Evolutionary conservation across 805 yeast genomes (phyloP).

Genomic region (Wickerhamiella allomyrinae): DNA sequence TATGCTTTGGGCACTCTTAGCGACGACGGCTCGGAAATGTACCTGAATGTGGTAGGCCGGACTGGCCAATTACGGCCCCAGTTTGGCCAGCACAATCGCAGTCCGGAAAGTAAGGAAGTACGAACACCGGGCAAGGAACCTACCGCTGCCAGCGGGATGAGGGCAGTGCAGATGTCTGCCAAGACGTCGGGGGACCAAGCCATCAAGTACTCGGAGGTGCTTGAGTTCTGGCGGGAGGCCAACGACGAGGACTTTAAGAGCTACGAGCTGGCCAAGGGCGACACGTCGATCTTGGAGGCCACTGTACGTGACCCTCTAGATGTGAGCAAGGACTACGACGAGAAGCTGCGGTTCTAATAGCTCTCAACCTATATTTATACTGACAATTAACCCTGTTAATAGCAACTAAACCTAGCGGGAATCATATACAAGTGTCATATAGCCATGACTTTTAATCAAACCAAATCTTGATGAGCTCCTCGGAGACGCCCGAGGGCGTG

Average conservation of each 20-base stretch:
- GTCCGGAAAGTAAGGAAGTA: constrained; percentile 29
- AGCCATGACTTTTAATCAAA: constrained; percentile 62
- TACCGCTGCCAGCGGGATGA: constrained; percentile 28
- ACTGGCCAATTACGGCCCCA: constrained; percentile 70
- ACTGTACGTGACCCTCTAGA: background rate
- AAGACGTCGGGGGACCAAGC: constrained; percentile 43
- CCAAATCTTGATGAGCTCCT: constrained; percentile 96
- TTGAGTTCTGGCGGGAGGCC: constrained; percentile 45
- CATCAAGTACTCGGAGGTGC: constrained; percentile 55
- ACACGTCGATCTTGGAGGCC: background rate
- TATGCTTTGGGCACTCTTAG: constrained; percentile 29
- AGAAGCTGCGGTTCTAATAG: background rate
- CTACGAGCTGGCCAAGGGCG: background rate
- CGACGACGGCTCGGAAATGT: constrained; percentile 33
- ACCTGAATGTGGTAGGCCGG: constrained; percentile 49
- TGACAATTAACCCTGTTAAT: no score
- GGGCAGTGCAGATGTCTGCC: constrained; percentile 66
- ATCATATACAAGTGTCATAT: no score
- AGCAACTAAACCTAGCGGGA: no score
- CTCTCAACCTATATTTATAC: background rate
- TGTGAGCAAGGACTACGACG: background rate
- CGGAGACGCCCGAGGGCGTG: constrained; percentile 97
- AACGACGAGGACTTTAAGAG: constrained; percentile 42
- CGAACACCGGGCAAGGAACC: constrained; percentile 10
- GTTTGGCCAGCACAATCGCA: constrained; percentile 63